phyloP scores from a whole-genome alignment of 768 basidiomycete genomes.

The Dendrothele bispora region DNA sequence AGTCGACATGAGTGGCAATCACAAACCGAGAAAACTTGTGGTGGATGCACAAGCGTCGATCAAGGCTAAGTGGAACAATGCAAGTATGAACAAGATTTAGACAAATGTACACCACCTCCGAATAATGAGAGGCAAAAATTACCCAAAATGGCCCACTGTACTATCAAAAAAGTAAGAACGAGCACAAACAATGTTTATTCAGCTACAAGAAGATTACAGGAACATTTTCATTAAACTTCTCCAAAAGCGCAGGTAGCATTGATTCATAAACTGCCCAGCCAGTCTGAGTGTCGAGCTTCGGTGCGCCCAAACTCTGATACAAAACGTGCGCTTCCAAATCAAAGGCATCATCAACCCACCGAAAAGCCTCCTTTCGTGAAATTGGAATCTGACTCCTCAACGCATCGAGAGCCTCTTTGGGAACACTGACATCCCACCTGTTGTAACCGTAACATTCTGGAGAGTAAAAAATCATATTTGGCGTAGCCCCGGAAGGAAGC shows the following conservation, averaged over 20 bases:
- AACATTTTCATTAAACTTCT: no score
- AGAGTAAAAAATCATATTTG: background rate
- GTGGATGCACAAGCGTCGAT: no score
- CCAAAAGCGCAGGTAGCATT: background rate
- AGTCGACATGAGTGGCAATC: no score
- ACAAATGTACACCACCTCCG: no score
- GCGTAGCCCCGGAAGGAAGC: background rate
- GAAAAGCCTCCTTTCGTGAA: constrained; percentile 9
- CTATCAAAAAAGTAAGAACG: no score
- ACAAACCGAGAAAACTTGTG: no score
- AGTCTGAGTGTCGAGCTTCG: background rate
- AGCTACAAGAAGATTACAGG: no score
- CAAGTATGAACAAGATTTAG: no score
- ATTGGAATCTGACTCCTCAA: constrained; percentile 2
- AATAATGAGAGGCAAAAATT: no score
- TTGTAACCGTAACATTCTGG: background rate
- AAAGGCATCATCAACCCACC: constrained; percentile 12
- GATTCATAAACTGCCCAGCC: background rate
- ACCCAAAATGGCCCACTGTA: no score
- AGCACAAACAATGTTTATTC: no score
- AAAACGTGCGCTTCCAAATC: background rate
- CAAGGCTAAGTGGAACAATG: no score
- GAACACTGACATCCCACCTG: background rate
- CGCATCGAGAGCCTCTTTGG: background rate
- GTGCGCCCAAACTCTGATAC: background rate